phyloP scores from a whole-genome alignment of 2,329 filamentous ascomycete genomes.

The Aphanoascus verrucosus region DNA sequence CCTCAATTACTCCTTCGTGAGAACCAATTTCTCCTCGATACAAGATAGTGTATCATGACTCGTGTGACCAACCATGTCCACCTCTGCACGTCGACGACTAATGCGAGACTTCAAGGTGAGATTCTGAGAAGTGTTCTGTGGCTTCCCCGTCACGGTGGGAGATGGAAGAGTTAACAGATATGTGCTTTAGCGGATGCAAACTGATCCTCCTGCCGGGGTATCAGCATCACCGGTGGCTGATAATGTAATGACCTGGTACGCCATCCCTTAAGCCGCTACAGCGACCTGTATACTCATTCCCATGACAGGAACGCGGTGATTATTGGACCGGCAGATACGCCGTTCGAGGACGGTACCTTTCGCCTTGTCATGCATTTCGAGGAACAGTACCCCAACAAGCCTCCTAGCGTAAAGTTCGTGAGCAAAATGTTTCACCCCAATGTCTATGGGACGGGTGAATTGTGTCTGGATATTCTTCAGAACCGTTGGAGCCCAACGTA shows the following conservation, averaged over 20 bases:
- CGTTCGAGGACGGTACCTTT: constrained; percentile 97
- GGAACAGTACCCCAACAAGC: constrained; percentile 97
- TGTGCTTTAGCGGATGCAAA: constrained; percentile 78
- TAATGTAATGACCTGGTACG: constrained; percentile 91
- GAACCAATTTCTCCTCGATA: too few relatives aligned
- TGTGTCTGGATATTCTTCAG: constrained; percentile 93
- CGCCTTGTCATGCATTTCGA: constrained; percentile 98
- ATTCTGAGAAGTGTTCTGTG: too few relatives aligned
- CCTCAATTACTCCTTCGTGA: too few relatives aligned
- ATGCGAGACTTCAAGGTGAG: constrained; percentile 99
- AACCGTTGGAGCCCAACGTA: constrained; percentile 99
- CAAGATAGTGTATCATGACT: not conserved
- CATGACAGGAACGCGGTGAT: constrained; percentile 84
- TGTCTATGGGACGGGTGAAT: constrained; percentile 91
- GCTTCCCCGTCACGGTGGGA: too few relatives aligned
- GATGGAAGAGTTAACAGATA: constrained; percentile 2
- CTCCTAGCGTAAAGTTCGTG: constrained; percentile 95
- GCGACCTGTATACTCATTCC: not conserved
- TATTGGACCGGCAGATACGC: constrained; percentile 90
- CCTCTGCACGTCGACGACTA: constrained; percentile 83
- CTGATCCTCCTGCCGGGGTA: constrained; percentile 90
- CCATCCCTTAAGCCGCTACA: not conserved
- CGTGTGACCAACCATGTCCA: constrained; percentile 55
- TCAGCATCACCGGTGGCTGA: constrained; percentile 92
- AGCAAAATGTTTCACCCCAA: constrained; percentile 99